Evolutionary conservation across 148 eudicot species (phyloP), one percentile per base, ranked within the genome.

Genomic region (Silene uniflora): DNA sequence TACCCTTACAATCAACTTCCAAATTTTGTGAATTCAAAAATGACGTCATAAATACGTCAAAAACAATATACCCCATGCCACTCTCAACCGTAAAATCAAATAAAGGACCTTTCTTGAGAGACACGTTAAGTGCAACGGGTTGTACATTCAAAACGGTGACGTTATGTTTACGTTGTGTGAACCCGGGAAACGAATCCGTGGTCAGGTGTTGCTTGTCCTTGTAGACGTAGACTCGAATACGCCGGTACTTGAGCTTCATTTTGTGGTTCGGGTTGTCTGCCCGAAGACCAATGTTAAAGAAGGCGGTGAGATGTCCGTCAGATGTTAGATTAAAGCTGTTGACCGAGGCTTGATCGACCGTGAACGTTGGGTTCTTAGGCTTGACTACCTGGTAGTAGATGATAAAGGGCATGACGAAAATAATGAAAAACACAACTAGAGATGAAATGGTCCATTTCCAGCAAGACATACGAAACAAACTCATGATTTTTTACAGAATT

Each of bases 241-340:
- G 6, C 8, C 56, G 10, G 55, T 78, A 78, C 22, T 42, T 21
- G 32, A 78, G 76, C 81, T 73, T 78, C 27, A 73, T 11, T n/a
- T 55, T 78, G 44, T 73, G 84, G 66, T 81, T 78, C 10, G 24
- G 75, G 75, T 77, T 81, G 24, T 77, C 6, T 0, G 75, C 84
- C 60, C 39, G 13, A 22, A 81, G 72, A 3, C 44, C 62, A 52
- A 81, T 8, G 61, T 39, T 22, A 52, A 81, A 81, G 66, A 71
- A 6, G 72, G 84, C 44, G 35, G 81, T 81, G 9, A 81, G 75
- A 71, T 63, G 80, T 24, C 60, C 63, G 55, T 81, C 76, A 0
- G 81, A n/a, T 61, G 84, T 77, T 22, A 81, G 81, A 25, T 81
- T 81, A 74, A 77, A 81, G 42, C 52, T 67, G 75, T 69, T 67